Base-by-base conservation (phyloP, 2,329 filamentous ascomycete genomes). In the Xylaria sp. region DNA sequence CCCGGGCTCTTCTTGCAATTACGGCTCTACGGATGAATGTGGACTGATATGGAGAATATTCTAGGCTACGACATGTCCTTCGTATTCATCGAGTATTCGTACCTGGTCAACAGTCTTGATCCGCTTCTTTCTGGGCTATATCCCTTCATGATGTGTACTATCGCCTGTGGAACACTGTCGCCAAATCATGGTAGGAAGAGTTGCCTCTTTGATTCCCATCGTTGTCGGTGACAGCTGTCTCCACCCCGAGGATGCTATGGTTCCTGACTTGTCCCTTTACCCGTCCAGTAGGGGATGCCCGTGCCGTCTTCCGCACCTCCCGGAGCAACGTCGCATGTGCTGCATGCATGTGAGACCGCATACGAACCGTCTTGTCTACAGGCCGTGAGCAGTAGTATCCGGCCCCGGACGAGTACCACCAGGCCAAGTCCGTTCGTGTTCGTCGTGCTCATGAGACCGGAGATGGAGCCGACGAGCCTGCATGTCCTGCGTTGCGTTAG, bases 361-460 rank as follows among this genome's bases (percentile, higher is more conserved):
- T 11, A 82, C 65, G 59, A 80, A 75, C 0, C 76, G 78, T 13
- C 35, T 37, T 53, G 74, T 69, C 35, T 78, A 75, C 65, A 79
- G 82, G 9, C 73, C 74, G 65, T 30, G 23, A 30, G 23, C 82
- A 77, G 16, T 1, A 3, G 16, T 46, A 16, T 46, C 42, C 42
- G 78, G 76, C 58, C 81, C 80, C 2, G 78, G 78, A 80, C 80
- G 81, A 9, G 37, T 9, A 9, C 37, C 4, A 42, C 39, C 39
- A 44, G 39, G 6, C 9, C 11, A 11, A 5, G 6, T 44, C 39
- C 39, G 39, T 44, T 44, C 39, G 39, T 44, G 55, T 75, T 76
- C 49, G 70, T 71, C 9, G 74, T 58, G 4, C 75, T 70, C 16
- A 80, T 68, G 1, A 78, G 6, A 19, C 47, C 19, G 47, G 75